Base-by-base conservation (phyloP, 768 basidiomycete genomes). In the Brasilioporus rufonigricans region DNA sequence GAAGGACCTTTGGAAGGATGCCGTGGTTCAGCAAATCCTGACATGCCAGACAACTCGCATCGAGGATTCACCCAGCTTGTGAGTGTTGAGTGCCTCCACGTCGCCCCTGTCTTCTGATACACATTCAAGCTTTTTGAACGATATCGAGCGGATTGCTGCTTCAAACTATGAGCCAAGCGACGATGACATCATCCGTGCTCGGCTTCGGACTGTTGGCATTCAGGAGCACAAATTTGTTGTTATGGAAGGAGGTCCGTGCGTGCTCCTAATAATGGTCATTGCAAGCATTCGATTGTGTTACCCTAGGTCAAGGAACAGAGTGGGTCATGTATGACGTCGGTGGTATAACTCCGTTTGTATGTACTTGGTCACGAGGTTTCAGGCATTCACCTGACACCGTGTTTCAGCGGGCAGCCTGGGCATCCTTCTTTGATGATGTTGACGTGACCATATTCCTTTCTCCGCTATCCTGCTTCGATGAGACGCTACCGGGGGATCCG, bases 271-370 rank as follows among this genome's bases (percentile, higher is more conserved):
- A 32, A 19, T 36, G 21, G 29, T 33, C 18, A 32, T 14, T 32
- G 1, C 26, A 33, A 27, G 26, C 19, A 23, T 45, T 40, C 50
- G 40, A 43, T 45, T 7, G 16, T 47, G 27, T 44, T 13, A 12
- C 27, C 40, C 12, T n/a, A n/a, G n/a, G 81, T 27, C 71, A 79
- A 55, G 86, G 85, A 2, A 82, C 77, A 54, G 89, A 91, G 66
- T 91, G 89, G 89, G 70, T 84, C 43, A 76, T 93, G 60, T 93
- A 88, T 64, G 90, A 93, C 65, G 88, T 92, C 27, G 89, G 90
- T 32, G 89, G 89, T 19, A 84, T 85, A 33, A 77, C 84, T 59
- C 87, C 84, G 65, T 80, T 76, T 57, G 87, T 89, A 59, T 70
- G 66, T 61, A 21, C 36, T 16, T 39, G 5, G 49, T 48, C 47